Evolutionary conservation across 2,329 filamentous ascomycete species (phyloP).

Genomic region (Coniochaeta sp.): DNA sequence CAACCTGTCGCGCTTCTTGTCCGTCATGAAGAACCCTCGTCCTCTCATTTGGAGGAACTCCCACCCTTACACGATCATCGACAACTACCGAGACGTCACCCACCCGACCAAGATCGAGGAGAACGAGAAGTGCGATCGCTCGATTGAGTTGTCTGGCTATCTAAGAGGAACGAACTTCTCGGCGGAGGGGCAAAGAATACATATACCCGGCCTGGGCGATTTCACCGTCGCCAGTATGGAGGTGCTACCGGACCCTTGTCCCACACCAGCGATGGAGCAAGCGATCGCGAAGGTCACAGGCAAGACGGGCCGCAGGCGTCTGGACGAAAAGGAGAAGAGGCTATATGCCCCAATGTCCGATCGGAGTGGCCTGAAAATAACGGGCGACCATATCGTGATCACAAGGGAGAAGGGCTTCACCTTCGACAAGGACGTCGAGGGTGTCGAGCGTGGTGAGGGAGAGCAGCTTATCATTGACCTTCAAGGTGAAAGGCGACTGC

Average conservation of each 20-base stretch:
- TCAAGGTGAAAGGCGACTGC: conserved; percentile 72
- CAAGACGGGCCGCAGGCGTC: conserved; percentile 68
- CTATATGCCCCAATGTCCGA: conserved; percentile 98
- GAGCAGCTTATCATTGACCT: conserved; percentile 91
- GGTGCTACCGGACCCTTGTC: conserved; percentile 85
- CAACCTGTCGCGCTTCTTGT: conserved; percentile 90
- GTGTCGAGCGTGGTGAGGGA: conserved; percentile 77
- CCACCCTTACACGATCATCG: conserved; percentile 88
- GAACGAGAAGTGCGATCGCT: conserved; percentile 82
- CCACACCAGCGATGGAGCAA: conserved; percentile 85
- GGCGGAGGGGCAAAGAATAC: conserved; percentile 75
- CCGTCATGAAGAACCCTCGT: conserved; percentile 97
- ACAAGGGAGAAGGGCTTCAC: conserved; percentile 64
- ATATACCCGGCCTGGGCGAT: conserved; percentile 89
- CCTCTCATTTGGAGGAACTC: conserved; percentile 96
- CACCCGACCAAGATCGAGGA: conserved; percentile 87
- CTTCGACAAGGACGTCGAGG: conserved; percentile 62
- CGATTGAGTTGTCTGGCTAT: conserved; percentile 87
- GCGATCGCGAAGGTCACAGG: conserved; percentile 77
- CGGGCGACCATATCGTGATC: conserved; percentile 94
- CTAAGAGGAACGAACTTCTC: conserved; percentile 91
- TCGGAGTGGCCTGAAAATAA: conserved; percentile 89
- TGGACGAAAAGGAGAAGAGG: conserved; percentile 96
- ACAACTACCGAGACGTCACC: conserved; percentile 92
- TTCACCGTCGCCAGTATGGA: conserved; percentile 79